Evolutionary conservation across 257 asterid species (phyloP).

Genomic region (Nicotiana knightiana): DNA sequence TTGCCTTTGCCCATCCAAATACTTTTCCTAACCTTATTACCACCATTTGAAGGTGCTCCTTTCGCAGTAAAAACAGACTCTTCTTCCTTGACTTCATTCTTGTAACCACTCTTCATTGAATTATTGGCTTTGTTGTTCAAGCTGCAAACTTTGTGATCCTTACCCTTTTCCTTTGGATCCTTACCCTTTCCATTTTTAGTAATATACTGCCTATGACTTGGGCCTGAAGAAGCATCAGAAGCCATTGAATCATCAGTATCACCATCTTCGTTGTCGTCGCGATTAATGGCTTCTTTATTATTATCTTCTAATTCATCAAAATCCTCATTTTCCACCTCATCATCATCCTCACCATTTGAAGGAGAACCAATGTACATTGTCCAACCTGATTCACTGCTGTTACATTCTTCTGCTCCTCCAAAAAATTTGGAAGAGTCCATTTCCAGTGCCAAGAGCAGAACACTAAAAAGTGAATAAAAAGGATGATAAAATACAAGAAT

Average conservation of each 20-base stretch:
- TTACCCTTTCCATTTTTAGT: background rate
- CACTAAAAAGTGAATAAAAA: background rate
- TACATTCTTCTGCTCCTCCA: constrained; percentile 30
- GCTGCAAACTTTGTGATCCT: background rate
- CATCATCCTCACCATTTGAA: constrained; percentile 1
- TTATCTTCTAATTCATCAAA: background rate
- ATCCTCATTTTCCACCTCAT: background rate
- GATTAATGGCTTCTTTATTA: background rate
- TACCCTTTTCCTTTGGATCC: background rate
- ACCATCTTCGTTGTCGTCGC: background rate
- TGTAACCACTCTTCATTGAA: background rate
- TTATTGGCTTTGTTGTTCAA: background rate
- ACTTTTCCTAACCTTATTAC: background rate
- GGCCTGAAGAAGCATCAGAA: constrained; percentile 36
- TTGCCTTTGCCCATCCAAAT: constrained; percentile 4
- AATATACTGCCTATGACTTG: background rate
- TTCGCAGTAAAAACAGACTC: background rate
- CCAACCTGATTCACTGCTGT: constrained; percentile 49
- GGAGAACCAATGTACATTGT: constrained; percentile 43
- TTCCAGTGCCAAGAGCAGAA: background rate
- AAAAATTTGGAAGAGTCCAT: constrained; percentile 28
- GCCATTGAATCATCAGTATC: constrained; percentile 36
- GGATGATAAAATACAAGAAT: background rate
- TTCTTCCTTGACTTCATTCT: background rate
- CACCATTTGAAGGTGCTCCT: background rate